Evolutionary conservation across 805 yeast genomes (phyloP), one percentile per base, ranked within the genome.

Genomic region (Starmera caribaea): DNA sequence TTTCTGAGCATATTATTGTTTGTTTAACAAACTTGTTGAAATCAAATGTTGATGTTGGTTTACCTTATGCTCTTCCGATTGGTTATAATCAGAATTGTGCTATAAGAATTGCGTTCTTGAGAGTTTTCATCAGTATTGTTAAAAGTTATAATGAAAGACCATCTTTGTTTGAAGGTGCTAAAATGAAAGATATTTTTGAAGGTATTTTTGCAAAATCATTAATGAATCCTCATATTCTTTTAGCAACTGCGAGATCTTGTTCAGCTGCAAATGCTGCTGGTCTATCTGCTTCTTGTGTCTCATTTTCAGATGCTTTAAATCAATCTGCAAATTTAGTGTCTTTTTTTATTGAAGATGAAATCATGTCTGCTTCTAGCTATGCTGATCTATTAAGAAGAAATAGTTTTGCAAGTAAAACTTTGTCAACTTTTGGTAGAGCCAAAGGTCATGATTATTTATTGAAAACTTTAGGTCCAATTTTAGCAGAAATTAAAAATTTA

Each of bases 321-420:
- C 63, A 65, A 26, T 55, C 62, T 29, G 66, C 67, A 37, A 58
- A 66, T 11, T 57, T 83, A 17, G 76, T 85, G 32, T 57, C 71
- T 2, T 66, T 71, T 9, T 59, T 83, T 36, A 64, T 86, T 15
- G 64, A 63, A 24, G 75, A 74, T 42, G 95, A 86, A 54, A 80
- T 87, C 16, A 54, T 63, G 38, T 66, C 62, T 26, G 76, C 84
- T 0, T 59, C 73, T 1, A 72, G 81, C 43, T 73, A 83, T 15
- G 74, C 83, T 27, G 92, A 84, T 52, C 75, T 87, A 27, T 67
- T 87, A 49, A 70, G 96, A 50, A 71, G 92, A 39, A 87, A 87
- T 55, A 79, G 89, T 38, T 81, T 86, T 30, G 83, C 92, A 28
- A 86, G 95, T 0, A 72, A 88, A 49, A 68, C 86, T 38, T 65